Evolutionary conservation across 1,284 basidiomycete genomes (phyloP), one percentile per base, ranked within the genome.

Genomic region (Ceraceosorus guamensis): DNA sequence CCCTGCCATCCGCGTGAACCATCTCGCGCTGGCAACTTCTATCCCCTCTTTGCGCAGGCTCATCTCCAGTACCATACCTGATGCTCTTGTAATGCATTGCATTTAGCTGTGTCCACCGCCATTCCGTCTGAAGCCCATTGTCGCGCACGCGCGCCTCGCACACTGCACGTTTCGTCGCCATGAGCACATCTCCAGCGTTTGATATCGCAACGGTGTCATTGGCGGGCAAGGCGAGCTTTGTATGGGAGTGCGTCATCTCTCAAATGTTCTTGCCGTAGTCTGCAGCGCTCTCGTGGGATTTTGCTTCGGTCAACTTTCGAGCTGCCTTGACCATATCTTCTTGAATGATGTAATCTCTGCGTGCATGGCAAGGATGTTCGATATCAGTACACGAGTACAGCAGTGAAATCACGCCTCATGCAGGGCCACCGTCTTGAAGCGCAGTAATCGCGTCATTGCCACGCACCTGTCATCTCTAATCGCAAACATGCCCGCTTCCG

Each of bases 401-500:
- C 33, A 35, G 50, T 10, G 16, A 46, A 6, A 30, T 48, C 3
- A 44, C 32, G 0, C 4, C 18, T 16, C 32, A 18, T 34, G 34
- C 49, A 13, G 41, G 16, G 41, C 41, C 41, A 13, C 13, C 93
- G 71, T 97, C 93, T 78, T 91, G 56, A 33, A 63, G 50, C 24
- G 33, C 56, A 89, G 68, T 61, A 67, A 57, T 73, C 70, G 24
- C 24, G 24, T 24, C 24, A 24, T 24, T 24, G 24, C 2, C 1
- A 24, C 24, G 24, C 24, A 24, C 32, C 88, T 83, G 68, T 96
- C 92, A 62, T 96, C 92, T 51, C 95, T 83, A 71, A 99, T 97
- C 11, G 95, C 95, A 77, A 97, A 97, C 91, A 99, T 96, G 52
- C 95, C 93, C 6, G 93, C 91, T 79, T 98, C 95, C 5, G 95